These are phyloP conservation scores for Chrysanthemum seticuspe DNA, from an alignment of 129 eudicot species.

Conservation along the genomic window DNA sequence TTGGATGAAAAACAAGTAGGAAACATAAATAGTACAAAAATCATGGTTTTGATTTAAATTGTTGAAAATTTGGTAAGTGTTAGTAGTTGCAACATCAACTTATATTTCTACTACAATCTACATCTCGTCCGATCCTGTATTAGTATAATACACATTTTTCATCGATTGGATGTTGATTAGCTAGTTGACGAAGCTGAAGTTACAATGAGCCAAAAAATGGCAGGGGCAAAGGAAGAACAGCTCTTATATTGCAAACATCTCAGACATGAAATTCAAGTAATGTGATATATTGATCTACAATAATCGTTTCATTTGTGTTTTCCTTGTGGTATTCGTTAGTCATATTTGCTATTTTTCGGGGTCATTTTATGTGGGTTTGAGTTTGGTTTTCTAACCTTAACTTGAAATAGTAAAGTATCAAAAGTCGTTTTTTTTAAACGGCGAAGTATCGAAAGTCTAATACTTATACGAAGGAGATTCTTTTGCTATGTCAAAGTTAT, in stretches of 20 bases:
- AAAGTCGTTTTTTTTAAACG: no score
- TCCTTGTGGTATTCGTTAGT: neutral
- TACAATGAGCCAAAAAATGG: slow-evolving; percentile 21
- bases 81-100: slow-evolving; percentile 16
- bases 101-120: slow-evolving; percentile 1
- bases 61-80: slow-evolving; percentile 17
- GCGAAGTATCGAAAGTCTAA: no score
- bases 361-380: no score
- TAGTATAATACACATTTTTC: neutral
- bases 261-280: slow-evolving; percentile 16
- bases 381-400: neutral
- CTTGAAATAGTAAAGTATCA: neutral
- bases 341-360: neutral
- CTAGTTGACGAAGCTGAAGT: neutral
- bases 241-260: slow-evolving; percentile 8
- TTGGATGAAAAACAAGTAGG: slow-evolving; percentile 11
- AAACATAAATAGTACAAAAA: neutral
- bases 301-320: neutral
- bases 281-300: neutral
- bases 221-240: slow-evolving; percentile 7
- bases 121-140: neutral
- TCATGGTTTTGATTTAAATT: slow-evolving; percentile 3
- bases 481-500: no score
- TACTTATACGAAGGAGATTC: no score
- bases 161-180: neutral